Evolutionary conservation across 257 asterid species (phyloP).

Genomic region (Plectranthus barbatus): DNA sequence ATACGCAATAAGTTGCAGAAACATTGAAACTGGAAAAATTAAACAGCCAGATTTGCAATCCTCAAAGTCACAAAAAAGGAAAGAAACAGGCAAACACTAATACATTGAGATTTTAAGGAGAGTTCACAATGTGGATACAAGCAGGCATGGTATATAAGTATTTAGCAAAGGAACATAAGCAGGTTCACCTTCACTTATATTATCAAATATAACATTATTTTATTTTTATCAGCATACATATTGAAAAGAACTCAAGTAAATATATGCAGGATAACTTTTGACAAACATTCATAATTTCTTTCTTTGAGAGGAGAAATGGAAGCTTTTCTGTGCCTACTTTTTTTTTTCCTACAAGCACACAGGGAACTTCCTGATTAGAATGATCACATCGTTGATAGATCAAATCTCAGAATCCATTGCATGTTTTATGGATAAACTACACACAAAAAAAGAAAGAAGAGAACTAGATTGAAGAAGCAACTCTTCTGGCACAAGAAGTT

Average conservation of each 20-base stretch:
- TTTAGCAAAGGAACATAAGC: neutral
- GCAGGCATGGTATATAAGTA: neutral
- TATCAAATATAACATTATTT: neutral
- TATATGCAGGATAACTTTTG: neutral
- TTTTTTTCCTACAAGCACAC: neutral
- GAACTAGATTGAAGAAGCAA: neutral
- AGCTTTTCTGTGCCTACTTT: too few relatives aligned
- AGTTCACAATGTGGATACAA: neutral
- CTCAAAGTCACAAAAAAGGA: neutral
- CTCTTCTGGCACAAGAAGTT: neutral
- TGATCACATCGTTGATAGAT: neutral
- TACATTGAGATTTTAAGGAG: neutral
- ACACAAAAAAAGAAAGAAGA: neutral
- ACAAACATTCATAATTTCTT: neutral
- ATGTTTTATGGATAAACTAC: neutral
- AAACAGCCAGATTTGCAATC: conserved; percentile 6
- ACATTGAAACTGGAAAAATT: conserved; percentile 39
- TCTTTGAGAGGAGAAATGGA: neutral
- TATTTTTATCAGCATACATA: neutral
- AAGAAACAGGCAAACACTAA: neutral
- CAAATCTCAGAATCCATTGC: neutral
- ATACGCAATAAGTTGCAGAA: conserved; percentile 64
- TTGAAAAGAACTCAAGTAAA: neutral
- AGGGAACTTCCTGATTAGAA: neutral
- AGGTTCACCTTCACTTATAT: neutral